These are phyloP conservation scores for Lachancea kluyveri DNA, from an alignment of 805 yeast genomes.

Conservation along the genomic window DNA sequence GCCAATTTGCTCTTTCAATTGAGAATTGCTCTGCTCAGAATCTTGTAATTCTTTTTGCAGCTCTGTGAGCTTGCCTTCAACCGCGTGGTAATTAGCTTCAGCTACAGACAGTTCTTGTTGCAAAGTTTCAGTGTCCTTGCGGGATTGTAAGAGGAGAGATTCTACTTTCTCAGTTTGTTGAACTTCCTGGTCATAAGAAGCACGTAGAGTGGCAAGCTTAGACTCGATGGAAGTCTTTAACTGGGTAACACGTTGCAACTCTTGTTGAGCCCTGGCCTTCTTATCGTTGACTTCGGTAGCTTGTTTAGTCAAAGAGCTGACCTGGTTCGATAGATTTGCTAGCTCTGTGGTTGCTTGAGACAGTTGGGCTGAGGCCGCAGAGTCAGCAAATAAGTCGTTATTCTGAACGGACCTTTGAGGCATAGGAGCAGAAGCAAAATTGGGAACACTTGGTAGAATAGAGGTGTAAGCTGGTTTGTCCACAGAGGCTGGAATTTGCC, in stretches of 20 bases:
- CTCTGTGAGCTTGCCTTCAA: constrained; percentile 57
- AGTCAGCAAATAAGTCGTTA: constrained; percentile 50
- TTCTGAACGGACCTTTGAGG: constrained; percentile 20
- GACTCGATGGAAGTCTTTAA: constrained; percentile 66
- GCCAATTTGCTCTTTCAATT: constrained; percentile 64
- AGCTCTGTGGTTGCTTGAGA: constrained; percentile 78
- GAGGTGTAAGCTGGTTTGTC: constrained; percentile 10
- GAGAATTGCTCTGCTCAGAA: constrained; percentile 60
- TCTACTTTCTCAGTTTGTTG: constrained; percentile 71
- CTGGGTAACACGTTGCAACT: constrained; percentile 59
- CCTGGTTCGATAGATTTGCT: constrained; percentile 82
- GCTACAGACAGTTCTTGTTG: constrained; percentile 66
- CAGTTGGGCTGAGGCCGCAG: constrained; percentile 57
- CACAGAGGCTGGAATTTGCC: constrained; percentile 15
- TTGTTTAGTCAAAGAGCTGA: constrained; percentile 69
- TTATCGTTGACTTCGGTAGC: constrained; percentile 65
- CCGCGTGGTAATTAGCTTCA: constrained; percentile 72
- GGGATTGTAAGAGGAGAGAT: constrained; percentile 48
- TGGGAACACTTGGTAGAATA: constrained; percentile 29
- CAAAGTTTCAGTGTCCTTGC: constrained; percentile 60
- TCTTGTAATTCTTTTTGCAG: constrained; percentile 55
- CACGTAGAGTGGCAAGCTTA: constrained; percentile 61
- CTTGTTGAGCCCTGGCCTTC: constrained; percentile 69
- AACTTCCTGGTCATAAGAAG: constrained; percentile 73
- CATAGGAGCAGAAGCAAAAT: constrained; percentile 21